Evolutionary conservation across 306 rosid genomes (phyloP), one percentile per base, ranked within the genome.

Genomic region (Acacia melanoxylon): DNA sequence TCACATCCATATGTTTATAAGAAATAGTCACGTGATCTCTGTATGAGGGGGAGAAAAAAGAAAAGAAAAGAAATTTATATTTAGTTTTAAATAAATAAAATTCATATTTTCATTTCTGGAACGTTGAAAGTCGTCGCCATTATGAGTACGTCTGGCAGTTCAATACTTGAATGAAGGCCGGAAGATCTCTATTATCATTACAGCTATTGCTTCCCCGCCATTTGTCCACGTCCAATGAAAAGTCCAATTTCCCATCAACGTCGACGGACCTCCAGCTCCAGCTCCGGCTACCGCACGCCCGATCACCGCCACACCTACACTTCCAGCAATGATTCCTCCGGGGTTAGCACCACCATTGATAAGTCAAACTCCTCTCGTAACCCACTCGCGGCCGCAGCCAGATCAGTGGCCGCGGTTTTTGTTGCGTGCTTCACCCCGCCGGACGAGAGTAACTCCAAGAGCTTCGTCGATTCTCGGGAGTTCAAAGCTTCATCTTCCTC

Each of bases 371-470:
- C 88, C 19, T 24, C 84, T 42, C 83, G 80, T 20, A 87, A 76
- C 54, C 79, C 92, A 1, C 79, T 92, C 8, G 33, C 86, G 8
- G 76, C 77, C 29, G 98, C 89, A 4, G 94, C 93, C 9, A 89
- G 86, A 46, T 87, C 97, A 8, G 58, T 94, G 10, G 93, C 86
- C 3, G 91, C 95, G 58, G 75, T 85, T 20, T 92, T 96, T 52
- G 44, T 82, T 15, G 65, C 87, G 11, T 93, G 99, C 89, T 92
- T 96, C 85, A 82, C 92, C 2, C 94, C 97, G 20, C 97, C 98
- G 80, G 91, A 90, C 35, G n/a, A 73, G 6, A 86, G 59, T 37
- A 86, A 24, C 75, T 89, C 94, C 40, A 76, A 25, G 78, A 84
- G 85, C 72, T 8, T 85, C 49, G 84, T 61, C 1, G 89, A 86